Percentiles rank a stretch among this genome's conserved stretches.
phyloP scores from a whole-genome alignment of 2,329 filamentous ascomycete species.

The Microcyclosporella mali region DNA sequence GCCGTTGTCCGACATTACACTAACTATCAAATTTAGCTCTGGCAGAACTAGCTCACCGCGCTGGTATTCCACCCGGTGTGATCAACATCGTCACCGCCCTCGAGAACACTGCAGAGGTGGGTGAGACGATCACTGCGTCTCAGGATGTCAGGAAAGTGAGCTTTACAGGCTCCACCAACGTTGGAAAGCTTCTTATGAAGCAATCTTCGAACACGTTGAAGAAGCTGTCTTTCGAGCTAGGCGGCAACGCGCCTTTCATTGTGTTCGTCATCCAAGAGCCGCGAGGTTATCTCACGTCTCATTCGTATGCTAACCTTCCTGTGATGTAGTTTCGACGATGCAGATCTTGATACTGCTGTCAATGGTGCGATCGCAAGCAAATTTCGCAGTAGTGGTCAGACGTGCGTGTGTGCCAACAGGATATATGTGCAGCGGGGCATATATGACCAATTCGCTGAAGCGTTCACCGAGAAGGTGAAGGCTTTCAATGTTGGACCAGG shows the following conservation, averaged over 20 bases:
- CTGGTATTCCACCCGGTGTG: conserved; percentile 83
- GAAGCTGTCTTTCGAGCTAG: conserved; percentile 82
- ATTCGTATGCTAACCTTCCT: no score
- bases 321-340: no score
- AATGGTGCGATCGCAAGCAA: conserved; percentile 68
- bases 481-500: conserved; percentile 70
- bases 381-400: conserved; percentile 92
- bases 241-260: conserved; percentile 92
- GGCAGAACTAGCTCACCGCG: conserved; percentile 76
- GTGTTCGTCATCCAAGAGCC: no score
- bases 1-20: no score
- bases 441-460: conserved; percentile 66
- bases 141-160: conserved; percentile 76
- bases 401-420: conserved; percentile 75
- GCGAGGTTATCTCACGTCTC: no score
- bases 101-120: conserved; percentile 73
- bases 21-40: no score
- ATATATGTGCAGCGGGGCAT: conserved; percentile 73
- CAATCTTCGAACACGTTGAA: conserved; percentile 79
- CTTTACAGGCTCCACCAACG: conserved; percentile 72
- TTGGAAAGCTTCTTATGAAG: conserved; percentile 76
- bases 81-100: conserved; percentile 81
- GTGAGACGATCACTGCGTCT: conserved; percentile 68
- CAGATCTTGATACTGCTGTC: conserved; percentile 79
- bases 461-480: conserved; percentile 66